Evolutionary conservation across 495 filamentous ascomycete species (phyloP), one percentile per base, ranked within the genome.

Genomic region (Penicillium antarcticum): DNA sequence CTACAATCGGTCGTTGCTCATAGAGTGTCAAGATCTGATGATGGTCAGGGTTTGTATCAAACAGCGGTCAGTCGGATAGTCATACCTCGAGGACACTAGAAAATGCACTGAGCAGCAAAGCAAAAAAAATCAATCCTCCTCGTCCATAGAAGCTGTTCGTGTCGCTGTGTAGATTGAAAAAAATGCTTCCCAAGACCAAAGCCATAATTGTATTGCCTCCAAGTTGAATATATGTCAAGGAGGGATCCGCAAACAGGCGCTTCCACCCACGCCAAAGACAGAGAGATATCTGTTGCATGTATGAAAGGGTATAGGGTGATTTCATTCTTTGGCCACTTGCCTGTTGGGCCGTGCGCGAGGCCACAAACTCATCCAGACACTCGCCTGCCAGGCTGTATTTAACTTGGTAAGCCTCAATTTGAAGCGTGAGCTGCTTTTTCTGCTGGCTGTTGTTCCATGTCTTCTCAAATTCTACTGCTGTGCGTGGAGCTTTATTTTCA

Each of bases 51-150:
- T 17, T 9, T n/a, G 5, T 35, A 37, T n/a, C 3, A 37, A 11
- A 12, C 10, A 35, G 11, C 33, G n/a, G 12, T 35, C n/a, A 35
- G 2, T 35, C 11, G 33, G 10, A 13, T 12, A 12, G 14, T 3
- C 5, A 14, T 14, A 36, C 13, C 34, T 92, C 89, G 5, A 91
- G 74, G 49, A 80, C 80, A 58, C 80, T 84, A 50, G 82, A 72
- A 51, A 95, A 92, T 14, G 90, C 89, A 60, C 92, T 94, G 68
- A 92, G 42, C 10, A 96, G 75, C 54, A 91, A 81, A 44, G 87
- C 85, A 57, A 95, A 92, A 77, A 95, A 96, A 23, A 96, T 70
- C 9, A 95, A 71, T 44, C 85, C 86, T 21, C 87, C 88, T 14
- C 87, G 78, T 51, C 79, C 74, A 70, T 80, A 95, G 70, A 95